Conservation (phyloP, 129 eudicot species). For the Daucus carota region DH1_v3.0 NC_030387.2:655001-655500, state of each 20-base stretch:
- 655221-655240: slow-evolving; percentile 59
- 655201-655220: slow-evolving; percentile 60
- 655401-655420: slow-evolving; percentile 17
- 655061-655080: slow-evolving; percentile 49
- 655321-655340: slow-evolving; percentile 16
- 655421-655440: slow-evolving; percentile 22
- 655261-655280: slow-evolving; percentile 19
- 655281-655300: slow-evolving; percentile 20
- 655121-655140: slow-evolving; percentile 57
- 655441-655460: slow-evolving; percentile 19
- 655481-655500: slow-evolving; percentile 23
- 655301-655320: slow-evolving; percentile 21
- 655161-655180: slow-evolving; percentile 42
- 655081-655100: slow-evolving; percentile 57
- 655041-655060: slow-evolving; percentile 87
- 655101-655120: slow-evolving; percentile 38
- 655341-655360: slow-evolving; percentile 14
- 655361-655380: background rate
- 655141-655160: slow-evolving; percentile 49
- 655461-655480: slow-evolving; percentile 28
- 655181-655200: slow-evolving; percentile 54
- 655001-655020: slow-evolving; percentile 83
- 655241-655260: slow-evolving; percentile 17
- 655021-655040: slow-evolving; percentile 89
- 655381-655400: slow-evolving; percentile 15